A percentile compares a stretch with the other conserved stretches of the same genome.
phyloP scores from a whole-genome alignment of 495 filamentous ascomycete genomes.

The Podospora didyma region DNA sequence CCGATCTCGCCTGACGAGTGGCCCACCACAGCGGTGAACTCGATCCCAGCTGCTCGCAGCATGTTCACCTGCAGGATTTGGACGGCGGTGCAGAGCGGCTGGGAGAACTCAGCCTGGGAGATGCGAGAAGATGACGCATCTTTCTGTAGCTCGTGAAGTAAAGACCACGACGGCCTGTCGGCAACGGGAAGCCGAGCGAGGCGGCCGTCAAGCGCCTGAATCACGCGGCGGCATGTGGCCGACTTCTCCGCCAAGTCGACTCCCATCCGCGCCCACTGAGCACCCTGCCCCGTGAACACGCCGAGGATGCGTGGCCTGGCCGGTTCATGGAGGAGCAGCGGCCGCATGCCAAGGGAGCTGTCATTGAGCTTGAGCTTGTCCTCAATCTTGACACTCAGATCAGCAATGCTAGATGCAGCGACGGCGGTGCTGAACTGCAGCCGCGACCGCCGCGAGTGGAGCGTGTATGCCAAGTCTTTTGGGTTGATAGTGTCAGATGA shows the following conservation, averaged over 20 bases:
- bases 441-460: slow-evolving; percentile 26
- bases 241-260: slow-evolving; percentile 17
- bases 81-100: slow-evolving; percentile 45
- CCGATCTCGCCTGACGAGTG: slow-evolving; percentile 60
- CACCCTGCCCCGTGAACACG: slow-evolving; percentile 27
- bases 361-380: too few species aligned
- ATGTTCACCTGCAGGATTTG: slow-evolving; percentile 46
- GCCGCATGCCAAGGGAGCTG: too few species aligned
- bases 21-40: slow-evolving; percentile 44
- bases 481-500: slow-evolving; percentile 30
- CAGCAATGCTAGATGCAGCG: slow-evolving; percentile 19
- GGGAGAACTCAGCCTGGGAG: slow-evolving; percentile 31
- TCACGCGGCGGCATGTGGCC: too few species aligned
- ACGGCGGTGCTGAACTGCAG: slow-evolving; percentile 32
- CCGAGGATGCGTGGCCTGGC: too few species aligned
- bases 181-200: slow-evolving; percentile 1
- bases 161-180: slow-evolving; percentile 16
- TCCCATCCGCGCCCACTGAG: slow-evolving; percentile 20
- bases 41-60: slow-evolving; percentile 35
- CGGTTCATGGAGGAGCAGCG: too few species aligned
- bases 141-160: slow-evolving; percentile 16
- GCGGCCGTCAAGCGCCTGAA: slow-evolving; percentile 12
- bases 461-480: slow-evolving; percentile 28
- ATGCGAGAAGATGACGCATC: slow-evolving; percentile 14
- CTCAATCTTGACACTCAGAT: background rate